Evolutionary conservation across 768 basidiomycete genomes (phyloP), one percentile per base, ranked within the genome.

Genomic region (Cyclocybe aegerita): DNA sequence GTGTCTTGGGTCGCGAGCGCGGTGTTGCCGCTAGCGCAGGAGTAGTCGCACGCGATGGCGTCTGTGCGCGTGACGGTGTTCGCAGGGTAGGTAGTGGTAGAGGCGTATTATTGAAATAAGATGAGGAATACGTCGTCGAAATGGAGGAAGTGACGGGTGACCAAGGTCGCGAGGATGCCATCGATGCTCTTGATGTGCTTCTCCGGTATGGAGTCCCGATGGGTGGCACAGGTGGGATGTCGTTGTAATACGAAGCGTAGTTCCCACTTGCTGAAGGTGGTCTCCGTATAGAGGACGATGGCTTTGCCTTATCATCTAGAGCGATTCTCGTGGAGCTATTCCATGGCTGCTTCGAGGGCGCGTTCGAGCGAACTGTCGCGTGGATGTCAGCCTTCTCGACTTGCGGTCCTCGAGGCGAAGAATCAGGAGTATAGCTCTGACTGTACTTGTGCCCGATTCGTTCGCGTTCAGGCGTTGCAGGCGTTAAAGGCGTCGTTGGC

Each of bases 261-360:
- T 68, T 65, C 3, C 76, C 73, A 36, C 69, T 49, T 12, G 78
- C 65, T 33, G 80, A 83, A 38, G 73, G 80, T 1, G 77, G 68
- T 43, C 82, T 76, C 59, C 76, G 78, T 10, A 79, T 74, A 29
- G 79, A 30, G 56, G 49, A 79, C 63, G 29, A 76, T 78, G 36
- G 59, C 58, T 7, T 68, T 54, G 30, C 70, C 71, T 23, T 23
- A 43, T 78, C 80, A 17, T 85, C 85, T 12, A 70, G 56, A 41
- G 82, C 73, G n/a, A 93, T 77, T 60, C 75, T 89, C 1, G 90
- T 92, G 4, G 90, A 93, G 55, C 85, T 78, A 61, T 93, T 93
- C 91, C 91, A 93, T 32, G 68, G 72, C 52, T 82, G 83, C 57
- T 80, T 79, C 32, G 56, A 42, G 49, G 67, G 45, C 37, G 49